phyloP scores from a whole-genome alignment of 2,329 filamentous ascomycete genomes.

The Exophiala xenobiotica region DNA sequence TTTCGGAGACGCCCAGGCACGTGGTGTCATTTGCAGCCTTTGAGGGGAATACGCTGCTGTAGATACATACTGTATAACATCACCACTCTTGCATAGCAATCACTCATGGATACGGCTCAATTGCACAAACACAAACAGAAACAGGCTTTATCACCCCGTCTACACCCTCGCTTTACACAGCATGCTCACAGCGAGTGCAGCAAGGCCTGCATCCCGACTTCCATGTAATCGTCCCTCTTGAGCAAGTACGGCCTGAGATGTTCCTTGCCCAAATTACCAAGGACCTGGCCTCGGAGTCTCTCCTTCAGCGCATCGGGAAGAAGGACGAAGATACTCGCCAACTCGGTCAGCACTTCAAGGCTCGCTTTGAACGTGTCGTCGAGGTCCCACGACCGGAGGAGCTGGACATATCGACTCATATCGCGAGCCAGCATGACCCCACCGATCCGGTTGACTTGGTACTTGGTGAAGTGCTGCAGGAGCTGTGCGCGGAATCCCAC shows the following conservation, averaged over 20 bases:
- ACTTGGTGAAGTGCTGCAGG: conserved; percentile 92
- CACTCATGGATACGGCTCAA: neutral
- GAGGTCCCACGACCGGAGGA: conserved; percentile 79
- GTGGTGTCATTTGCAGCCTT: no score
- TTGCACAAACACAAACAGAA: conserved; percentile 1
- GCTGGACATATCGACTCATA: conserved; percentile 86
- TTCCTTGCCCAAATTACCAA: conserved; percentile 52
- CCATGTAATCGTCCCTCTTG: conserved; percentile 78
- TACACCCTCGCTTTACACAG: neutral
- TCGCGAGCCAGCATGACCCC: conserved; percentile 96
- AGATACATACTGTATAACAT: neutral
- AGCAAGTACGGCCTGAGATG: conserved; percentile 83
- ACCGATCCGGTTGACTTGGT: conserved; percentile 87
- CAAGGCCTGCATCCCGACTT: conserved; percentile 78
- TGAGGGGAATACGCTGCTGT: no score
- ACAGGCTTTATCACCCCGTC: no score
- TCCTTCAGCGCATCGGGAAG: conserved; percentile 75
- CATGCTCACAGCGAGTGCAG: conserved; percentile 59
- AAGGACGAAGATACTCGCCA: conserved; percentile 94
- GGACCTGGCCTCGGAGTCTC: conserved; percentile 45
- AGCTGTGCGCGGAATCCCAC: conserved; percentile 74
- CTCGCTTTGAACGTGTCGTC: conserved; percentile 65
- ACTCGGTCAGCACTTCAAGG: conserved; percentile 85
- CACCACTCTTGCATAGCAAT: no score
- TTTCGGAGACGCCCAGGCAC: no score